phyloP scores from a whole-genome alignment of 805 yeast species.

The Cyberlindnera mycetangii region DNA sequence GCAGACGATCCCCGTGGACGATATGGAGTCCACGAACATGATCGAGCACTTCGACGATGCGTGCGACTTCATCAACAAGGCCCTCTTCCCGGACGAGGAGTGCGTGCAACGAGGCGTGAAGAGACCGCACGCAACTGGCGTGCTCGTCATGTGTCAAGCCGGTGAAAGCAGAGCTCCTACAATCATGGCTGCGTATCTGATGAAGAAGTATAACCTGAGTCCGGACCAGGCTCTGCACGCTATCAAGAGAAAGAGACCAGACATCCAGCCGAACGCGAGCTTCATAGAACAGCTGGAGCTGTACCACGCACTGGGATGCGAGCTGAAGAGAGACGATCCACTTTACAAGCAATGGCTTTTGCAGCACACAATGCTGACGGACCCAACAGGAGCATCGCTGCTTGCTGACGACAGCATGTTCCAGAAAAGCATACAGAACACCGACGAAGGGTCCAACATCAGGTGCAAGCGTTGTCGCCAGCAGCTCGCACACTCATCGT shows the following conservation, averaged over 20 bases:
- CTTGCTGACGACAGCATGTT: constrained; percentile 31
- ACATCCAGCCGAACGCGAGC: constrained; percentile 68
- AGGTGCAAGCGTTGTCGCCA: constrained; percentile 85
- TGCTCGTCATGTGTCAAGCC: constrained; percentile 77
- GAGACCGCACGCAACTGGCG: constrained; percentile 40
- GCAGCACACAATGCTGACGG: constrained; percentile 34
- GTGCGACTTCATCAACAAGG: constrained; percentile 63
- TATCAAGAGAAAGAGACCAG: constrained; percentile 58
- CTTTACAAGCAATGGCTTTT: constrained; percentile 44
- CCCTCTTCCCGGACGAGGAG: constrained; percentile 45
- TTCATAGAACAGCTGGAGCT: constrained; percentile 71
- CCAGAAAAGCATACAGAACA: constrained; percentile 26
- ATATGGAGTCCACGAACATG: constrained; percentile 64
- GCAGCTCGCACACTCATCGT: constrained; percentile 57
- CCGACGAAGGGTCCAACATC: constrained; percentile 35
- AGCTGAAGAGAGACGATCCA: constrained; percentile 30
- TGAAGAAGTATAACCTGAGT: constrained; percentile 66
- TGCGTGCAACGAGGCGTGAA: constrained; percentile 26
- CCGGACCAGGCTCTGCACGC: constrained; percentile 69
- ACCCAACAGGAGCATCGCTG: constrained; percentile 39
- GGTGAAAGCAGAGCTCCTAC: constrained; percentile 92
- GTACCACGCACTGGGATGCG: constrained; percentile 46
- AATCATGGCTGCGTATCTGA: constrained; percentile 81
- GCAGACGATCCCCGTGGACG: constrained; percentile 68
- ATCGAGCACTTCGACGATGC: constrained; percentile 58